Evolutionary conservation across 2,329 filamentous ascomycete species (phyloP).

Genomic region (Didymella arachidicola): DNA sequence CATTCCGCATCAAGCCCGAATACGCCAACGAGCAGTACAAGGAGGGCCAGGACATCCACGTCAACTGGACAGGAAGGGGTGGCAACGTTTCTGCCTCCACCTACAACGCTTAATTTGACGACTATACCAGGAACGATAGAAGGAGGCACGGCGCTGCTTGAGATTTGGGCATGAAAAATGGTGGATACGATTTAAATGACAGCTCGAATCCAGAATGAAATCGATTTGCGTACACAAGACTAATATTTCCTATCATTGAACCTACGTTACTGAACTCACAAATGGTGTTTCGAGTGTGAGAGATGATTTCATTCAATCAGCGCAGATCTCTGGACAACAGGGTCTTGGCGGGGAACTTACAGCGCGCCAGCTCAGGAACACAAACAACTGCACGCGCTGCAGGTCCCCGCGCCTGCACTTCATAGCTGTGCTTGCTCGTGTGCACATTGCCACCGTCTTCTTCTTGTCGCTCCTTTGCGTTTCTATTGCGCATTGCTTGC

Average conservation of each 20-base stretch:
- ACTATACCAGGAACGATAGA: slow-evolving; percentile 26
- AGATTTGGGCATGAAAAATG: slow-evolving; percentile 35
- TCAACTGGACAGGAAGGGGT: slow-evolving; percentile 99
- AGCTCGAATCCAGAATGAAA: slow-evolving; percentile 37
- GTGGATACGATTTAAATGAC: slow-evolving; percentile 30
- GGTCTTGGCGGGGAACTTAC: slow-evolving; percentile 18
- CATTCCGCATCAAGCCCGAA: slow-evolving; percentile 63
- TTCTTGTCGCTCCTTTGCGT: slow-evolving; percentile 54
- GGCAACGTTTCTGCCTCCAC: slow-evolving; percentile 97
- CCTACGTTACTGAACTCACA: not conserved
- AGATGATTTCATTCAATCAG: slow-evolving; percentile 5
- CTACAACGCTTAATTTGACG: slow-evolving; percentile 80
- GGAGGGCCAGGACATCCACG: slow-evolving; percentile 88
- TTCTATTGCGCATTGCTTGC: slow-evolving; percentile 48
- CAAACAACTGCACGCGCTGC: slow-evolving; percentile 33
- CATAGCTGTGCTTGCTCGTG: slow-evolving; percentile 30
- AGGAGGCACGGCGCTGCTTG: slow-evolving; percentile 22
- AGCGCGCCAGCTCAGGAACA: slow-evolving; percentile 15
- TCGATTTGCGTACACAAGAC: slow-evolving; percentile 23
- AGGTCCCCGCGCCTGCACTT: slow-evolving; percentile 22
- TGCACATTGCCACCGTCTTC: slow-evolving; percentile 33
- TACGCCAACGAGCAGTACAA: slow-evolving; percentile 75
- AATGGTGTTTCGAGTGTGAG: not conserved
- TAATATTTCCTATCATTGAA: not conserved
- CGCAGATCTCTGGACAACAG: slow-evolving; percentile 3